Conservation (phyloP, 192 early-diverging fungal genomes). For the Obelidium mucronatum region DNA sequence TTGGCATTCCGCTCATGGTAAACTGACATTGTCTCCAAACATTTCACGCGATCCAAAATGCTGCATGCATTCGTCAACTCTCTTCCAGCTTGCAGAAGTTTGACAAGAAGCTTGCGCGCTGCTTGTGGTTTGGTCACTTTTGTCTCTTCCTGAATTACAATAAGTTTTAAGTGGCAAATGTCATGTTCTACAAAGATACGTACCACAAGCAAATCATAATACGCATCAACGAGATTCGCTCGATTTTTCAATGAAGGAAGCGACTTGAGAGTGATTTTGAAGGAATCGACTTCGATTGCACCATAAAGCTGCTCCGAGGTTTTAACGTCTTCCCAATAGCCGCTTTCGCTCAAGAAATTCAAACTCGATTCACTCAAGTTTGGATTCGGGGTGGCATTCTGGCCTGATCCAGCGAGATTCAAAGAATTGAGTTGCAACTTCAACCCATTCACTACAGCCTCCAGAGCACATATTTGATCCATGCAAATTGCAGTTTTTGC, state of each 20-base stretch:
- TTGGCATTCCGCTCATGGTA: constrained; percentile 11
- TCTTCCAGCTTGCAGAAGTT: neutral
- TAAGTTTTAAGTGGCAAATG: no score
- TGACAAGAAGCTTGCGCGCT: neutral
- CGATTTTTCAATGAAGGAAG: neutral
- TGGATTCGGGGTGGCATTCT: neutral
- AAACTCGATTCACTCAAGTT: neutral
- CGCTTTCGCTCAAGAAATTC: neutral
- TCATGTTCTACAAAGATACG: no score
- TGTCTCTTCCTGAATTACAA: neutral
- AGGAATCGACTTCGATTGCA: constrained; percentile 18
- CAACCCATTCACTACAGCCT: neutral
- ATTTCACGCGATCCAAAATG: neutral
- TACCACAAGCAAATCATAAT: neutral
- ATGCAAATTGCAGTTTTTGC: neutral
- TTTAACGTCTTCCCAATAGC: neutral
- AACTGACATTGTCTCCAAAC: neutral
- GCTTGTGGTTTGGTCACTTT: neutral
- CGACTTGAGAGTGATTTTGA: constrained; percentile 12
- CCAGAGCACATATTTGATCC: neutral
- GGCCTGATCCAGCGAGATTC: no score
- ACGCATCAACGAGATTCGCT: neutral
- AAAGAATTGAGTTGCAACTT: neutral
- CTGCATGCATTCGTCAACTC: no score
- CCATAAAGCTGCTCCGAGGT: constrained; percentile 16